Conservation (phyloP, 2,329 filamentous ascomycete species). For the Trichoderma guizhouense region DNA sequence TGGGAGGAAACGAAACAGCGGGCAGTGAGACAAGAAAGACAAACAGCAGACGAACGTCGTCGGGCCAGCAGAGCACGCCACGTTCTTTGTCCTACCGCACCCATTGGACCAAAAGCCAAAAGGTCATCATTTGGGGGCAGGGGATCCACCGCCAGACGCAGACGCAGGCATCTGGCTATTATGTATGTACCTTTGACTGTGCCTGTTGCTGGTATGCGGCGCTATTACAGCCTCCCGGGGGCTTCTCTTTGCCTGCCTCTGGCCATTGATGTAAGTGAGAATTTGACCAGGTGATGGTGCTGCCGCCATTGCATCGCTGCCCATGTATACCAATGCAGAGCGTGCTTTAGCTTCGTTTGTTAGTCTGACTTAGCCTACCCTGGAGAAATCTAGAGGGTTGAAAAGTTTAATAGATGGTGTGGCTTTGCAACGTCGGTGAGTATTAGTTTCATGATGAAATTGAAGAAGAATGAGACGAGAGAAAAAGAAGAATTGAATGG, state of each 20-base stretch:
- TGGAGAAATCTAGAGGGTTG: neutral
- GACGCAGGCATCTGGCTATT: neutral
- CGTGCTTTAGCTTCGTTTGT: neutral
- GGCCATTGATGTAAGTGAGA: neutral
- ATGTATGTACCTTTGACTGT: neutral
- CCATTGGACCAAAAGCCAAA: conserved; percentile 9
- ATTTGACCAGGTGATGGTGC: neutral
- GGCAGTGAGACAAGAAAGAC: neutral
- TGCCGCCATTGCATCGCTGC: neutral
- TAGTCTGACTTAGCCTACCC: neutral
- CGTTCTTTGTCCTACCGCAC: conserved; percentile 14
- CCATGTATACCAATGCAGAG: neutral
- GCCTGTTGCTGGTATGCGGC: neutral
- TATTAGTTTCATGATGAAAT: neutral
- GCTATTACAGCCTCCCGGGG: neutral
- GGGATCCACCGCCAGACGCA: neutral
- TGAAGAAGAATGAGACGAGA: neutral
- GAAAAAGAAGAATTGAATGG: neutral
- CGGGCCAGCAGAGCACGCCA: conserved; percentile 8
- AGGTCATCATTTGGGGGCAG: neutral
- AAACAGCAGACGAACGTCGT: neutral
- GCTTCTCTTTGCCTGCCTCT: neutral
- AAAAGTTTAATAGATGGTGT: neutral
- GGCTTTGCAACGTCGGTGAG: neutral
- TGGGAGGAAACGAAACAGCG: neutral